Evolutionary conservation across 805 yeast genomes (phyloP).

Genomic region (Candida saitoana): DNA sequence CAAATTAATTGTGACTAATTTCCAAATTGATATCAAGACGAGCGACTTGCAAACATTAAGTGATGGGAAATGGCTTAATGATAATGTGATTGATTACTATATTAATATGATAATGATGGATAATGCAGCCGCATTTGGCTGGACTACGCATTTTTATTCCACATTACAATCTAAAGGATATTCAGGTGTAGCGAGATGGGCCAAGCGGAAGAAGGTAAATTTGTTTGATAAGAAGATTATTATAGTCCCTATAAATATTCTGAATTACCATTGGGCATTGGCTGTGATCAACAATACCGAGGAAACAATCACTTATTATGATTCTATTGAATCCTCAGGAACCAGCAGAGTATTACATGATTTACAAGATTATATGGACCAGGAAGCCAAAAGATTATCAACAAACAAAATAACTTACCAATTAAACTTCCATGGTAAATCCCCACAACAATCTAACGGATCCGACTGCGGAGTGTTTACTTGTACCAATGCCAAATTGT

Average conservation of each 20-base stretch:
- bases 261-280: constrained; percentile 87
- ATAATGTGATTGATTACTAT: constrained; percentile 82
- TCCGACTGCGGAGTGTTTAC: constrained; percentile 94
- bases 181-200: constrained; percentile 37
- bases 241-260: constrained; percentile 80
- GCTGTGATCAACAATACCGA: constrained; percentile 67
- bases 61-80: constrained; percentile 83
- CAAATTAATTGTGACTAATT: constrained; percentile 12
- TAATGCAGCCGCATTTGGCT: constrained; percentile 50
- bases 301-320: constrained; percentile 64
- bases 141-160: constrained; percentile 86
- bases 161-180: constrained; percentile 71
- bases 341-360: constrained; percentile 40
- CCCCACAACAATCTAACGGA: constrained; percentile 89
- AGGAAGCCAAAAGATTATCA: constrained; percentile 59
- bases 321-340: constrained; percentile 57
- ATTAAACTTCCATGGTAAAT: constrained; percentile 21
- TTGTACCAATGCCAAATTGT: constrained; percentile 66
- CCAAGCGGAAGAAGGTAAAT: constrained; percentile 28
- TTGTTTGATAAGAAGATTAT: constrained; percentile 62
- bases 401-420: constrained; percentile 17
- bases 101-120: constrained; percentile 50
- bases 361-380: constrained; percentile 57
- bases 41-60: constrained; percentile 69
- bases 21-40: constrained; percentile 53